phyloP scores from a whole-genome alignment of 495 filamentous ascomycete species.

The Aspergillus carlsbadensis region DNA sequence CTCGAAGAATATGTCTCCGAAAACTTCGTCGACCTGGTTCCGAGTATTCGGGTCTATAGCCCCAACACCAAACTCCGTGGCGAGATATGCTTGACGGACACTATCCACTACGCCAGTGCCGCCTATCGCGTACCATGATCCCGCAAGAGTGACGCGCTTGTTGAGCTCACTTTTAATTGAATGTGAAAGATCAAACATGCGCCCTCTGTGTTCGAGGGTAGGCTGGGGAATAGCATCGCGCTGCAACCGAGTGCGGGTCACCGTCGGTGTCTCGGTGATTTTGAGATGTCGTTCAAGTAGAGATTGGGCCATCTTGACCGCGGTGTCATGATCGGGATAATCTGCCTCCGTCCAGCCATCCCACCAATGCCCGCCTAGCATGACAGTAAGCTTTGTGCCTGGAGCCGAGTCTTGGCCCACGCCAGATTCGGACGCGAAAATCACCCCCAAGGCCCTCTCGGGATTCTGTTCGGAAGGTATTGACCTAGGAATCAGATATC shows the following conservation, averaged over 20 bases:
- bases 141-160: constrained; percentile 70
- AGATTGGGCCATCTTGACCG: constrained; percentile 61
- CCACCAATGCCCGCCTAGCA: constrained; percentile 96
- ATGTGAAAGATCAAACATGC: constrained; percentile 57
- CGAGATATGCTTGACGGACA: constrained; percentile 45
- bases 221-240: constrained; percentile 89
- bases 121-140: constrained; percentile 62
- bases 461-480: constrained; percentile 73
- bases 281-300: constrained; percentile 72
- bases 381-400: constrained; percentile 89
- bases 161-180: constrained; percentile 57
- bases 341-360: constrained; percentile 53
- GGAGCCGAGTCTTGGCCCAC: constrained; percentile 50
- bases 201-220: constrained; percentile 66
- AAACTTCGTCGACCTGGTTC: not conserved
- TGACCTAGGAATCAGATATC: constrained; percentile 80
- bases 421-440: constrained; percentile 79
- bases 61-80: constrained; percentile 35
- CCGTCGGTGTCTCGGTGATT: constrained; percentile 58
- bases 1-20: not conserved
- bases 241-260: constrained; percentile 61
- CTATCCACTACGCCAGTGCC: constrained; percentile 67
- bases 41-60: constrained; percentile 28
- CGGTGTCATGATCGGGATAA: constrained; percentile 60
- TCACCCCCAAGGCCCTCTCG: constrained; percentile 81